phyloP scores from a whole-genome alignment of 768 basidiomycete species.

The Cystobasidium onofrii region DNA sequence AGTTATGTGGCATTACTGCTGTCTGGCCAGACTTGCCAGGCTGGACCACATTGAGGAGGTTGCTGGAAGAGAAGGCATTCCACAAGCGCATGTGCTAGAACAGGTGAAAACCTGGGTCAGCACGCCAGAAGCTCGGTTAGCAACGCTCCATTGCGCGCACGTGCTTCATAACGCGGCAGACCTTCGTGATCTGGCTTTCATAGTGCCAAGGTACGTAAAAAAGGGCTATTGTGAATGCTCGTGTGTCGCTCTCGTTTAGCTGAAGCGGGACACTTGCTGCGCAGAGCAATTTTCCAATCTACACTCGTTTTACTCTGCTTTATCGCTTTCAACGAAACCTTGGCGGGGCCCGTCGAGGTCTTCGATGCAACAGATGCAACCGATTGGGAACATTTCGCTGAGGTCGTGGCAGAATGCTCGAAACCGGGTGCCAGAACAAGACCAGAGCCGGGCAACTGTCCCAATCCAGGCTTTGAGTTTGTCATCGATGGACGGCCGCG shows the following conservation, averaged over 20 bases:
- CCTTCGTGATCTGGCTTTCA: neutral
- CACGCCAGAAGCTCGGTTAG: neutral
- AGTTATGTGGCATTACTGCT: constrained; percentile 18
- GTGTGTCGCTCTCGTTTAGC: neutral
- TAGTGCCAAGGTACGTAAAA: neutral
- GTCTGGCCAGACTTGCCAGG: neutral
- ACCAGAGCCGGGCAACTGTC: neutral
- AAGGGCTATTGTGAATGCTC: too few relatives aligned
- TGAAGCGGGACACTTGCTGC: neutral
- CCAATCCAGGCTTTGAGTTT: neutral
- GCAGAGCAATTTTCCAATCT: constrained; percentile 8
- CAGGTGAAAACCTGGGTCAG: neutral
- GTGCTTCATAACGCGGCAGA: neutral
- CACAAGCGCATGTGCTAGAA: neutral
- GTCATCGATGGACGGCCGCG: neutral
- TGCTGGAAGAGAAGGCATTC: neutral
- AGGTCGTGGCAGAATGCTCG: neutral
- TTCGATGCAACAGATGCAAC: neutral
- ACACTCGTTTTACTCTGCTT: neutral
- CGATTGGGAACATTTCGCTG: neutral
- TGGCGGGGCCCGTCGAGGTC: neutral
- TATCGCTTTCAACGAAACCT: neutral
- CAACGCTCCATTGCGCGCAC: neutral
- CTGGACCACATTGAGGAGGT: constrained; percentile 2
- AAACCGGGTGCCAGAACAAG: neutral